Conservation (phyloP, 1,284 basidiomycete species). For the Apiotrichum montevideense region DNA sequence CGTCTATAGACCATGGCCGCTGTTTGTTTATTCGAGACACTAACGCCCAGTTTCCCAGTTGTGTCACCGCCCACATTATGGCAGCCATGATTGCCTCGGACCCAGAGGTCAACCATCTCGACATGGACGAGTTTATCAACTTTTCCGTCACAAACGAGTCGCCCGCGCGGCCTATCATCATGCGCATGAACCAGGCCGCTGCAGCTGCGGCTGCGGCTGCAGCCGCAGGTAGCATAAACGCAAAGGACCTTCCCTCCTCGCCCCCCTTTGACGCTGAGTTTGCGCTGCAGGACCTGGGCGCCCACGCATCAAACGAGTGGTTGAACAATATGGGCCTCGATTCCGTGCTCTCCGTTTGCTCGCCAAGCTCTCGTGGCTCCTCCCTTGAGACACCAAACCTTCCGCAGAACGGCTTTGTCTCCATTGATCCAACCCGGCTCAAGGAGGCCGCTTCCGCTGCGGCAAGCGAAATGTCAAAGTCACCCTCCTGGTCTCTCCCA, state of each 20-base stretch:
- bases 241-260: constrained; percentile 2
- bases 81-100: constrained; percentile 2
- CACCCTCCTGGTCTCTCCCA: neutral
- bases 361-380: constrained; percentile 11
- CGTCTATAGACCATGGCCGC: too few relatives aligned
- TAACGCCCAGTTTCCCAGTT: neutral
- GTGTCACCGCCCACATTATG: neutral
- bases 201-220: neutral
- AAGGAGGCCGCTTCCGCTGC: constrained; percentile 5
- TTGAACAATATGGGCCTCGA: constrained; percentile 7
- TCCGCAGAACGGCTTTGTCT: constrained; percentile 6
- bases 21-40: neutral
- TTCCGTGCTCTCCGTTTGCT: constrained; percentile 5
- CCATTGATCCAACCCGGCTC: constrained; percentile 13
- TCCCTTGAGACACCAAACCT: constrained; percentile 17
- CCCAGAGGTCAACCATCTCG: constrained; percentile 4
- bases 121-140: constrained; percentile 18
- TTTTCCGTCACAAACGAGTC: constrained; percentile 8
- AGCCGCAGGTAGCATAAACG: neutral
- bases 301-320: constrained; percentile 8
- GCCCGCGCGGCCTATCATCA: neutral
- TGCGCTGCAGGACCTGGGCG: constrained; percentile 5
- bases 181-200: constrained; percentile 1
- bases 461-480: neutral
- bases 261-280: constrained; percentile 9